phyloP scores from a whole-genome alignment of 805 yeast genomes.

The Zygotorulaspora florentina region DNA sequence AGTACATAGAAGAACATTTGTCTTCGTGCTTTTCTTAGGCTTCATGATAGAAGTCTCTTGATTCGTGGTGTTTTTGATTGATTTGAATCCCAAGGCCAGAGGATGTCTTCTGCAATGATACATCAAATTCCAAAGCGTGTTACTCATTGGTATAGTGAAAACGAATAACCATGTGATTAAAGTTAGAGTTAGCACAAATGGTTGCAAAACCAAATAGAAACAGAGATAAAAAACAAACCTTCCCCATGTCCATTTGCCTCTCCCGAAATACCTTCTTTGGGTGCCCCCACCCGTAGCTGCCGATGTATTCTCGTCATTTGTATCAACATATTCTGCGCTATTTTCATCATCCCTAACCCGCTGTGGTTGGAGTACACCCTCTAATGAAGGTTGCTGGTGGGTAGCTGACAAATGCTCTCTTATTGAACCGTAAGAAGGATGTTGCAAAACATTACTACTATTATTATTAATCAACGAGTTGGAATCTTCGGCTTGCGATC shows the following conservation, averaged over 20 bases:
- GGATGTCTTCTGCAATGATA: constrained; percentile 88
- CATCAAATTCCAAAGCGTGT: constrained; percentile 61
- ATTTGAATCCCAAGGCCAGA: constrained; percentile 72
- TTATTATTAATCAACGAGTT: constrained; percentile 12
- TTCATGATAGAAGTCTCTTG: constrained; percentile 15
- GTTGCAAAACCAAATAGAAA: constrained; percentile 67
- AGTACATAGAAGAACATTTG: constrained; percentile 75
- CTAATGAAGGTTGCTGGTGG: constrained; percentile 6
- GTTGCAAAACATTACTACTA: constrained; percentile 13
- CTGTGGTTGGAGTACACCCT: constrained; percentile 2
- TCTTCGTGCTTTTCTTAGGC: constrained; percentile 31
- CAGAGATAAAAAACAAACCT: constrained; percentile 69
- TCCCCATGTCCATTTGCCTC: constrained; percentile 89
- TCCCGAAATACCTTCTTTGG: constrained; percentile 69
- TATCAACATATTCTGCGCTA: background rate
- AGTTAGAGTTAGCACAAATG: constrained; percentile 54
- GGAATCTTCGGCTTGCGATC: constrained; percentile 22
- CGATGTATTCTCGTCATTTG: background rate
- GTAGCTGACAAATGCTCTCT: constrained; percentile 26
- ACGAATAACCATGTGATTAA: constrained; percentile 74
- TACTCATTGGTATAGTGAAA: constrained; percentile 91
- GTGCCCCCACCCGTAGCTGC: constrained; percentile 8
- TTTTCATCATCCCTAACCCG: background rate
- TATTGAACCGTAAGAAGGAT: constrained; percentile 28
- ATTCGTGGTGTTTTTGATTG: constrained; percentile 40